Base-by-base conservation (phyloP, 1,139 yeast genomes). In the Saccharomyces hybrid region DNA sequence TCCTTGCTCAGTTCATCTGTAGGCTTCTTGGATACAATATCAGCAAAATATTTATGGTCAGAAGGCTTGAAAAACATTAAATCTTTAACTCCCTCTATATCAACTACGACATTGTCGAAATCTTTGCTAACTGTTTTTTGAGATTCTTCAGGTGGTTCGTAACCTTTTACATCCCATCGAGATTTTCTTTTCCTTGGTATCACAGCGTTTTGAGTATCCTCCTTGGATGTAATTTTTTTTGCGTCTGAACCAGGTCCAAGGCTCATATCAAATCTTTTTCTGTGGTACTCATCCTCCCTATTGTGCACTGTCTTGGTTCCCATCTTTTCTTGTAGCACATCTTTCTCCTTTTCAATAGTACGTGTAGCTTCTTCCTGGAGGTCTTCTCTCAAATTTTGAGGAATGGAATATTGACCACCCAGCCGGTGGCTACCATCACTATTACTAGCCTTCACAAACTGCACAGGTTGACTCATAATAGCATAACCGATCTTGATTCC, bases 11-110 rank as follows among this genome's bases (percentile, higher is more conserved):
- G 63, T 0, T 73, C 70, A 4, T 66, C 72, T 7, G 68, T 68
- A 0, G 69, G 62, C 41, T 70, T 69, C 1, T 74, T 66, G 13
- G 74, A 73, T 5, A 84, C 70, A 16, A 88, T 76, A 57, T 80
- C 79, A 0, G 87, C 85, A 69, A 91, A 90, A 64, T 86, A 81
- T 64, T 82, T 81, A 69, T 79, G 74, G 67, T 91, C 97, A 52
- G 84, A 82, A 47, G 82, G 83, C 60, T 83, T 86, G 69, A 88
- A 84, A 65, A 75, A 83, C 62, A 82, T 83, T 11, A 89, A 68
- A 50, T 82, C 85, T 47, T 77, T 77, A 1, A 83, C 78, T 0
- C 86, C 91, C 0, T 90, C 86, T 3, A 85, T 75, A 42, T 83
- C 85, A 0, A 80, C 70, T 2, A 84, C 78, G 2, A 82, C 61